Evolutionary conservation across 441 rosid species (phyloP).

Genomic region (Manihot esculenta): DNA sequence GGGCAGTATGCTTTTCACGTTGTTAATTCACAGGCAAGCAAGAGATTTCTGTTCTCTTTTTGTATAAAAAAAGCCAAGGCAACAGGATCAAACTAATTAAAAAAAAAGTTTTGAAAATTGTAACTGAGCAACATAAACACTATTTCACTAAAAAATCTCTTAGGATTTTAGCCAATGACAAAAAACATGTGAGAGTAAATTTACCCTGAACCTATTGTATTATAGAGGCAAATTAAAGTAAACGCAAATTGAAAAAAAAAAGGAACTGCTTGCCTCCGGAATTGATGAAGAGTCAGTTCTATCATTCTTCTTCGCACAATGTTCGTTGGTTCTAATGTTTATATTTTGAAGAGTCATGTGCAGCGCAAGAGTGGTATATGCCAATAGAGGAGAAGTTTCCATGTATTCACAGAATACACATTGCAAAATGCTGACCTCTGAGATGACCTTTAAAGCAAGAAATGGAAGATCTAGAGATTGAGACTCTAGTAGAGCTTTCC

Average conservation of each 20-base stretch:
- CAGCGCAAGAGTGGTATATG: conserved; percentile 71
- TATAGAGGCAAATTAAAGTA: neutral
- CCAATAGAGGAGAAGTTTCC: conserved; percentile 67
- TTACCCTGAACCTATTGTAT: neutral
- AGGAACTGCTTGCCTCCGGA: conserved; percentile 44
- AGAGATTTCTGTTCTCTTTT: neutral
- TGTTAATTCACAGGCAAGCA: neutral
- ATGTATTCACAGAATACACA: conserved; percentile 45
- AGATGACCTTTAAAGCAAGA: conserved; percentile 64
- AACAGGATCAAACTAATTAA: neutral
- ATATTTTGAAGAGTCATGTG: conserved; percentile 51
- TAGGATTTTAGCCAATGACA: neutral
- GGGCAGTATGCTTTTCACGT: neutral
- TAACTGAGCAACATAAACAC: neutral
- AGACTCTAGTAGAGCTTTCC: conserved; percentile 57
- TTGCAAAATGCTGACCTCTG: conserved; percentile 74
- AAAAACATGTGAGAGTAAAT: neutral
- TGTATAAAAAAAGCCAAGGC: neutral
- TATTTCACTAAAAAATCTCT: neutral
- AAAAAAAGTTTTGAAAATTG: neutral
- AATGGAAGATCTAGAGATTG: conserved; percentile 48
- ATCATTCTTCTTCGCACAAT: conserved; percentile 30
- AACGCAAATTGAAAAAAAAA: conserved; percentile 2
- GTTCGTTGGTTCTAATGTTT: conserved; percentile 16
- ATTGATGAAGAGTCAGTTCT: conserved; percentile 27